Conservation (phyloP, 1,284 basidiomycete species). For the Tilletia setariae region DNA sequence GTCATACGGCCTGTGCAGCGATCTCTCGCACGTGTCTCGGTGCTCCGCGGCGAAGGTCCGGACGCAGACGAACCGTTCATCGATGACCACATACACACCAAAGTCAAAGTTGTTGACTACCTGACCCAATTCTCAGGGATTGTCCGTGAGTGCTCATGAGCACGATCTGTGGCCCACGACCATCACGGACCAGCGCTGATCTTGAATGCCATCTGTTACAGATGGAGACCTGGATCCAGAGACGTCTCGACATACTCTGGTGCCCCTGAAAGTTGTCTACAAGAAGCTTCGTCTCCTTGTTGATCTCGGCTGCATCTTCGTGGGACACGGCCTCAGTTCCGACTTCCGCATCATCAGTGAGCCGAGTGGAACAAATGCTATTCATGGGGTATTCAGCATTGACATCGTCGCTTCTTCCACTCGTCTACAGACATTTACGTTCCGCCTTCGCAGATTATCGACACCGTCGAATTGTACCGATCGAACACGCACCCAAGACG, state of each 20-base stretch:
- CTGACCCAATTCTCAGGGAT: conserved; percentile 96
- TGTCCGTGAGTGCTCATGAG: conserved; percentile 65
- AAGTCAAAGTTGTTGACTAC: conserved; percentile 90
- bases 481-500: conserved; percentile 75
- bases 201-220: too few relatives aligned
- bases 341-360: conserved; percentile 97
- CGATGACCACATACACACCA: conserved; percentile 95
- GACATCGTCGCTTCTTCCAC: neutral
- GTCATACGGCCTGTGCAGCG: conserved; percentile 85
- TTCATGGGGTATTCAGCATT: neutral
- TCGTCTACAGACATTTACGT: conserved; percentile 77
- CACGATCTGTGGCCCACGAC: neutral
- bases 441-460: conserved; percentile 88
- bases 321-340: conserved; percentile 97
- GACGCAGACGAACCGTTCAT: conserved; percentile 85
- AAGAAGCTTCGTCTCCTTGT: conserved; percentile 94
- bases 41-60: conserved; percentile 77
- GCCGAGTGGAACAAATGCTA: too few relatives aligned
- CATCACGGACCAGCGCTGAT: too few relatives aligned
- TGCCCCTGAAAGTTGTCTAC: conserved; percentile 92
- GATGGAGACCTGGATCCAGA: conserved; percentile 87
- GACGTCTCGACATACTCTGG: conserved; percentile 79
- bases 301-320: conserved; percentile 91
- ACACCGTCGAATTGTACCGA: conserved; percentile 94
- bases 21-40: conserved; percentile 89